Evolutionary conservation across 2,329 filamentous ascomycete species (phyloP).

Genomic region (Acarospora socialis): DNA sequence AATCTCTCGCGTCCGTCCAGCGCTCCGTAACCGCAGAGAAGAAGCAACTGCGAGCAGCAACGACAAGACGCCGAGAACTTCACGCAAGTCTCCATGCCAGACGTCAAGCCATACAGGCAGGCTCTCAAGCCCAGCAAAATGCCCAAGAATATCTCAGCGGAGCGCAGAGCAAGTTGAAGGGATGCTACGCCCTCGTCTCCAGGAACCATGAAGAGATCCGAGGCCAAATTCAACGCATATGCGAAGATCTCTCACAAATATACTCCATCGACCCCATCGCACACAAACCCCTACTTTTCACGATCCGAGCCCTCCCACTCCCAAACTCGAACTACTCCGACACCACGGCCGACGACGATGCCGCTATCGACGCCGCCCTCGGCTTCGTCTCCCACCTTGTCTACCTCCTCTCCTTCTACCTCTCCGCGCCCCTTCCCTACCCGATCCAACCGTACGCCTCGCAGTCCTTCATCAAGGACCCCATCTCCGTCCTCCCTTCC

Average conservation of each 20-base stretch:
- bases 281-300: conserved; percentile 59
- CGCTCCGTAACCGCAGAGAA: conserved; percentile 47
- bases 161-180: conserved; percentile 43
- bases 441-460: conserved; percentile 60
- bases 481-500: conserved; percentile 45
- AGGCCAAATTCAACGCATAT: conserved; percentile 78
- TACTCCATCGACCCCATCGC: conserved; percentile 64
- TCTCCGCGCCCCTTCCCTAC: conserved; percentile 67
- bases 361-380: conserved; percentile 64
- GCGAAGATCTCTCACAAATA: conserved; percentile 63
- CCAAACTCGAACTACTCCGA: conserved; percentile 69
- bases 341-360: conserved; percentile 47
- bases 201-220: conserved; percentile 52
- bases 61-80: conserved; percentile 52
- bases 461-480: conserved; percentile 59
- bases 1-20: conserved; percentile 27
- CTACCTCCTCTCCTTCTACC: conserved; percentile 65
- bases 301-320: conserved; percentile 62
- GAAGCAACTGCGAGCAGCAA: conserved; percentile 48
- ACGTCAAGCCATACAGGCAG: conserved; percentile 51
- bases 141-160: conserved; percentile 48
- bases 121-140: conserved; percentile 44
- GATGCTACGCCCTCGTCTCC: conserved; percentile 41
- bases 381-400: conserved; percentile 67
- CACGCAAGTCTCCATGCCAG: conserved; percentile 50